Conservation (phyloP, 2,329 filamentous ascomycete genomes). For the Coleophoma eucalyptorum region DNA sequence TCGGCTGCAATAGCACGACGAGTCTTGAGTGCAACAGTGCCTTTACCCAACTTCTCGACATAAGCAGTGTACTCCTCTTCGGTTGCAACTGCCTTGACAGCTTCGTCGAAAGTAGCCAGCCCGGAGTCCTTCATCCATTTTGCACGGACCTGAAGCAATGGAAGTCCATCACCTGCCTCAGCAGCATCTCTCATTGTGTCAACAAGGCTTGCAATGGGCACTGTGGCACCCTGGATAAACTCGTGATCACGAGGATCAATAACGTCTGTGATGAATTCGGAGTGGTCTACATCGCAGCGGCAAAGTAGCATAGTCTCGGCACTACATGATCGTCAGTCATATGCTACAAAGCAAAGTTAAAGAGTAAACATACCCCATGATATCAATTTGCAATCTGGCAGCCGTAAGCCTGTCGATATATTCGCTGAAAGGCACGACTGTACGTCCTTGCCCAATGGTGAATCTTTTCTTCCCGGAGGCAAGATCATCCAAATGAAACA, state of each 20-base stretch:
- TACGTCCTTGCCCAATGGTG: slow-evolving; percentile 34
- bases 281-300: slow-evolving; percentile 33
- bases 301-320: slow-evolving; percentile 33
- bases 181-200: slow-evolving; percentile 21
- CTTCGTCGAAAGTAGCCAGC: slow-evolving; percentile 31
- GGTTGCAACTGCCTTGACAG: slow-evolving; percentile 23
- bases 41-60: slow-evolving; percentile 4
- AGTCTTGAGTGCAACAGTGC: slow-evolving; percentile 7
- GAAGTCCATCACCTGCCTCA: slow-evolving; percentile 15
- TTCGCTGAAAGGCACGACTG: slow-evolving; percentile 35
- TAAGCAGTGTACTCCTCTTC: slow-evolving; percentile 25
- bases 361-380: slow-evolving; percentile 27
- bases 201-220: slow-evolving; percentile 23
- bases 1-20: slow-evolving; percentile 15
- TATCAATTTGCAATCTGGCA: slow-evolving; percentile 34
- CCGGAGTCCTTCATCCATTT: slow-evolving; percentile 29
- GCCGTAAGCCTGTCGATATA: slow-evolving; percentile 31
- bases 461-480: slow-evolving; percentile 41
- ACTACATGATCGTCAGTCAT: background rate
- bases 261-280: slow-evolving; percentile 34
- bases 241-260: slow-evolving; percentile 34
- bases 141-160: slow-evolving; percentile 21
- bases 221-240: slow-evolving; percentile 34
- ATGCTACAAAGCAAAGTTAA: background rate
- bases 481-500: slow-evolving; percentile 39